These are phyloP conservation scores for Suillus cothurnatus DNA, from an alignment of 768 basidiomycete genomes.

Conservation along the genomic window DNA sequence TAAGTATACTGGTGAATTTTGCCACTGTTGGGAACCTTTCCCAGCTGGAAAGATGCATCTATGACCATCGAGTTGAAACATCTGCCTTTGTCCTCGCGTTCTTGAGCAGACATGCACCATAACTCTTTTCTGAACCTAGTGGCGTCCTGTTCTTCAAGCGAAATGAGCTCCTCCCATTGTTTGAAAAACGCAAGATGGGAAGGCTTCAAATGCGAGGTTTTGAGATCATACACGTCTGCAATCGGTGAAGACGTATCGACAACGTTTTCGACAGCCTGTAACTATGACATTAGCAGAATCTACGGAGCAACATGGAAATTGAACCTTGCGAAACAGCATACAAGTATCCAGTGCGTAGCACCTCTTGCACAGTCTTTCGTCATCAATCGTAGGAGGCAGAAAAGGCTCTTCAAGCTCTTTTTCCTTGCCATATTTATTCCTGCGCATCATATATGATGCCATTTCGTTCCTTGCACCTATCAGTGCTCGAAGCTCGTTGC, in stretches of 20 bases:
- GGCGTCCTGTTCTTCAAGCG: conserved; percentile 86
- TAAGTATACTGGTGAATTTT: conserved; percentile 84
- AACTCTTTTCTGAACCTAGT: conserved; percentile 86
- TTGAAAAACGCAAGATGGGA: conserved; percentile 79
- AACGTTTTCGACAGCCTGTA: conserved; percentile 70
- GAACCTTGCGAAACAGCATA: conserved; percentile 90
- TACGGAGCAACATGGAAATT: conserved; percentile 13
- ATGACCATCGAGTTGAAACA: conserved; percentile 85
- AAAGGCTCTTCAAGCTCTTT: conserved; percentile 49
- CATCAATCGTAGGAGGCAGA: conserved; percentile 87
- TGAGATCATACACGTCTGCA: conserved; percentile 69
- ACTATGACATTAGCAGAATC: background rate
- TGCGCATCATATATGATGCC: conserved; percentile 71
- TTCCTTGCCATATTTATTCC: conserved; percentile 34
- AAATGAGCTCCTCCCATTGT: conserved; percentile 85
- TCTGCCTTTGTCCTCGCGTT: conserved; percentile 80
- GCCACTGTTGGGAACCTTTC: conserved; percentile 30
- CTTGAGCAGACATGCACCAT: conserved; percentile 85
- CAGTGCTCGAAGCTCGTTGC: conserved; percentile 85
- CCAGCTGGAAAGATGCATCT: conserved; percentile 42
- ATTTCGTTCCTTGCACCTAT: conserved; percentile 84
- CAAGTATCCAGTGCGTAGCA: conserved; percentile 88
- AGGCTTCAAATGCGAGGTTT: conserved; percentile 78
- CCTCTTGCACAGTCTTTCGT: conserved; percentile 71
- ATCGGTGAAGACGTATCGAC: conserved; percentile 55